Evolutionary conservation across 2,329 filamentous ascomycete species (phyloP).

Genomic region (Cladobotryum protrusum): DNA sequence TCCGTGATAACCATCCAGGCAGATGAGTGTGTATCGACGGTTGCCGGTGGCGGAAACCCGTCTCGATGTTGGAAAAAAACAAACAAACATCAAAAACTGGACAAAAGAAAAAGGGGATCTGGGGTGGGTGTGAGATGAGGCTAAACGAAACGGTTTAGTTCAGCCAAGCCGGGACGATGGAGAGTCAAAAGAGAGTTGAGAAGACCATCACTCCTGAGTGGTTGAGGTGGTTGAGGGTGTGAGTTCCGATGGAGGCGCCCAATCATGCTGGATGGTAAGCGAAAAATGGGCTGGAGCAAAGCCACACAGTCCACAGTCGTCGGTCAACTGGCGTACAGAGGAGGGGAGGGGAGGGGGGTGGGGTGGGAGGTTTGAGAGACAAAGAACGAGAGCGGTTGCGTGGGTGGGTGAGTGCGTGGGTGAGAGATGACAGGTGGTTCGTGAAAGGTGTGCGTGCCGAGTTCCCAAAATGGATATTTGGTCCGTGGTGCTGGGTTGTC

Average conservation of each 20-base stretch:
- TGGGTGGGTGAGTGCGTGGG: neutral
- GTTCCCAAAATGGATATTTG: conserved; percentile 10
- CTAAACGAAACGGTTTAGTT: neutral
- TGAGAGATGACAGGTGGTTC: conserved; percentile 5
- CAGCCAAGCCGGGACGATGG: neutral
- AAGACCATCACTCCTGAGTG: too few species aligned
- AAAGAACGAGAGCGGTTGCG: conserved; percentile 1
- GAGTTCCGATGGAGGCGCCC: neutral
- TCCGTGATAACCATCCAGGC: too few species aligned
- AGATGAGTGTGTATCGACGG: too few species aligned
- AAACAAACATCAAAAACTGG: too few species aligned
- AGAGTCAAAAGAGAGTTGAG: neutral
- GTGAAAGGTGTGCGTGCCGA: conserved; percentile 4
- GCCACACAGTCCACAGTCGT: neutral
- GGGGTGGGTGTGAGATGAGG: neutral
- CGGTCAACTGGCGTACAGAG: conserved; percentile 1
- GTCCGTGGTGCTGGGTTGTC: conserved; percentile 1
- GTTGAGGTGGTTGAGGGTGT: neutral
- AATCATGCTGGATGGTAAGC: conserved; percentile 10
- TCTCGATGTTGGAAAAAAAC: too few species aligned
- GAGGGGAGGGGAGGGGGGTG: neutral
- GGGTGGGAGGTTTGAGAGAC: too few species aligned
- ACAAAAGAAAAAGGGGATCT: neutral
- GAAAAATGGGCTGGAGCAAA: conserved; percentile 12
- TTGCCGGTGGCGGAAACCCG: too few species aligned